A percentile compares a stretch with the other conserved stretches of the same genome.
phyloP scores from a whole-genome alignment of 192 early-diverging fungal species.

The Gigaspora rosea region DNA sequence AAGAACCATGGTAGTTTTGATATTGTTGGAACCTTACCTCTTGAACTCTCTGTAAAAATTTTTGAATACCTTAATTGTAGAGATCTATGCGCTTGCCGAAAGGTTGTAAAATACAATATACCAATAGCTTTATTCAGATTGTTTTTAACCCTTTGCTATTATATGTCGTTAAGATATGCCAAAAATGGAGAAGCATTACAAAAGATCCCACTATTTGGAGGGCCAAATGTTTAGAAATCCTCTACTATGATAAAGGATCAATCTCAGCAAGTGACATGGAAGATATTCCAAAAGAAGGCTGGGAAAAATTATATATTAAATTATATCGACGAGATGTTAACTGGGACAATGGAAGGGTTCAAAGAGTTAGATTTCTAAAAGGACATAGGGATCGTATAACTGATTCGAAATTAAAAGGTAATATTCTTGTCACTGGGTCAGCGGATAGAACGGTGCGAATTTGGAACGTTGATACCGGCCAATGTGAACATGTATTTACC shows the following conservation, averaged over 20 bases:
- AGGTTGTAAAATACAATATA: not conserved
- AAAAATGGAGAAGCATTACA: slow-evolving; percentile 22
- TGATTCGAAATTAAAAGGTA: slow-evolving; percentile 51
- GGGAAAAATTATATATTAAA: slow-evolving; percentile 22
- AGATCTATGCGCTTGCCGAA: slow-evolving; percentile 21
- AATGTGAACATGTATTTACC: slow-evolving; percentile 56
- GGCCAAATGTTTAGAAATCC: slow-evolving; percentile 16
- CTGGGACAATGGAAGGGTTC: slow-evolving; percentile 13
- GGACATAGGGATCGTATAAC: slow-evolving; percentile 14
- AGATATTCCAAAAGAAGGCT: slow-evolving; percentile 17
- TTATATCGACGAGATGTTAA: slow-evolving; percentile 26
- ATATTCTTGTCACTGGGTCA: slow-evolving; percentile 77
- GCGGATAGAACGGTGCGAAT: slow-evolving; percentile 82
- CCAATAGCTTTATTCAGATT: not conserved
- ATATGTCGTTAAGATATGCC: not conserved
- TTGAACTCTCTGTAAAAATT: slow-evolving; percentile 29
- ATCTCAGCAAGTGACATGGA: not conserved
- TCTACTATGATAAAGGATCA: not conserved
- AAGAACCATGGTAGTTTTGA: slow-evolving; percentile 7
- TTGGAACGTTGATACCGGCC: slow-evolving; percentile 74
- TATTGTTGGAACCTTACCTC: slow-evolving; percentile 19
- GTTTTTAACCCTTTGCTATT: not conserved
- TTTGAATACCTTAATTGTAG: slow-evolving; percentile 3
- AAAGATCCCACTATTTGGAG: slow-evolving; percentile 29
- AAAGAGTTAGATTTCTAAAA: not conserved